Evolutionary conservation across 768 basidiomycete genomes (phyloP).

Genomic region (Termitomyces sp.): DNA sequence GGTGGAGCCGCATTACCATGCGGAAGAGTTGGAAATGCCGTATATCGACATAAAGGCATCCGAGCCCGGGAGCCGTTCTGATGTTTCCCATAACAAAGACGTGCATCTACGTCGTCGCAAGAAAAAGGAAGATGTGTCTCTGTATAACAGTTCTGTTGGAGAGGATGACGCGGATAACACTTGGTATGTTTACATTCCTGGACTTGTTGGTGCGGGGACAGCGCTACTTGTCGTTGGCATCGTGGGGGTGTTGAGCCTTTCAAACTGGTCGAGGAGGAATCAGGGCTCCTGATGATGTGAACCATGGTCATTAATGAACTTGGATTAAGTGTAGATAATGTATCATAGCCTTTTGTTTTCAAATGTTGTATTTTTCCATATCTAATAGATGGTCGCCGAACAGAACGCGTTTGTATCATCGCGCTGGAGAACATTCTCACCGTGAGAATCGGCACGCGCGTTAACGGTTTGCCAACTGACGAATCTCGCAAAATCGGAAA

Average conservation of each 20-base stretch:
- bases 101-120: constrained; percentile 42
- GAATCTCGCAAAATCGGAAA: neutral
- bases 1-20: constrained; percentile 22
- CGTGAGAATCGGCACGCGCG: neutral
- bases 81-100: constrained; percentile 30
- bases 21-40: constrained; percentile 60
- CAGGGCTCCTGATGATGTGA: constrained; percentile 43
- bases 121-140: constrained; percentile 52
- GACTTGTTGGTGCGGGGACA: constrained; percentile 79
- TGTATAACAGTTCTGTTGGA: constrained; percentile 36
- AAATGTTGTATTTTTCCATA: constrained; percentile 1
- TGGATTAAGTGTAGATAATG: neutral
- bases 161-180: constrained; percentile 62
- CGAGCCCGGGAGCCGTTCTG: constrained; percentile 31
- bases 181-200: constrained; percentile 71
- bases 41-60: constrained; percentile 47
- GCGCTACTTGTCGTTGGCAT: constrained; percentile 75
- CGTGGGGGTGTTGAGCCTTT: constrained; percentile 74
- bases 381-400: neutral
- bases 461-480: neutral
- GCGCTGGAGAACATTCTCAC: neutral
- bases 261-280: constrained; percentile 61
- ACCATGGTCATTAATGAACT: neutral
- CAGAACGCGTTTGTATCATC: neutral
- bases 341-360: constrained; percentile 9